Conservation (phyloP, 78 protist species). For the Pelomyxa schiedti region DNA sequence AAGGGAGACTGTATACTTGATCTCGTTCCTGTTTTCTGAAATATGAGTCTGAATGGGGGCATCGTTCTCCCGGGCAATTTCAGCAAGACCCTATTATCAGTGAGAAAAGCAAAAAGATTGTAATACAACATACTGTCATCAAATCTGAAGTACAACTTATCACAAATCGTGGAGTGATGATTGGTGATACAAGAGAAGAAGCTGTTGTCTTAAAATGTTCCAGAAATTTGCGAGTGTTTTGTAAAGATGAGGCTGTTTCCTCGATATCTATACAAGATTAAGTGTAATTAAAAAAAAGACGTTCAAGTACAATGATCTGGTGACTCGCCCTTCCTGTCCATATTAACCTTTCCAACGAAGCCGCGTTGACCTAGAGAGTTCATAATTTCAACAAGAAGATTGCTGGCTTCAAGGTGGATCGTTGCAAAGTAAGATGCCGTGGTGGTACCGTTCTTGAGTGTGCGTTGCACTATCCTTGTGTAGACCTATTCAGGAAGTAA, state of each 20-base stretch:
- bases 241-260: too few species aligned
- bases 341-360: conserved; percentile 68
- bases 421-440: conserved; percentile 72
- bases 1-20: conserved; percentile 32
- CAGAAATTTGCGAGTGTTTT: neutral
- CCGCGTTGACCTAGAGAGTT: conserved; percentile 69
- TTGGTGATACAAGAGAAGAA: conserved; percentile 32
- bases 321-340: conserved; percentile 30
- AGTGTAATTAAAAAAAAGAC: too few species aligned
- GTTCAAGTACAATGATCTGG: too few species aligned
- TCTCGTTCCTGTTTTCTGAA: conserved; percentile 57
- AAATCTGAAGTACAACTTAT: conserved; percentile 58
- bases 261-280: too few species aligned
- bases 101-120: too few species aligned
- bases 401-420: conserved; percentile 62
- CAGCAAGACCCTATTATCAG: neutral
- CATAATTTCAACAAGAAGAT: conserved; percentile 15
- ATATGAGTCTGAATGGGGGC: conserved; percentile 59
- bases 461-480: conserved; percentile 30
- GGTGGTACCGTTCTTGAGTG: conserved; percentile 62
- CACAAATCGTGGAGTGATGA: conserved; percentile 70
- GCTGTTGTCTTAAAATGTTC: neutral
- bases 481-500: too few species aligned
- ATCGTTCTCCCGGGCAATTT: neutral
- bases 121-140: conserved; percentile 26